These are phyloP conservation scores for Talaromyces sp. DNA, from an alignment of 2,329 filamentous ascomycete species.

Conservation along the genomic window DNA sequence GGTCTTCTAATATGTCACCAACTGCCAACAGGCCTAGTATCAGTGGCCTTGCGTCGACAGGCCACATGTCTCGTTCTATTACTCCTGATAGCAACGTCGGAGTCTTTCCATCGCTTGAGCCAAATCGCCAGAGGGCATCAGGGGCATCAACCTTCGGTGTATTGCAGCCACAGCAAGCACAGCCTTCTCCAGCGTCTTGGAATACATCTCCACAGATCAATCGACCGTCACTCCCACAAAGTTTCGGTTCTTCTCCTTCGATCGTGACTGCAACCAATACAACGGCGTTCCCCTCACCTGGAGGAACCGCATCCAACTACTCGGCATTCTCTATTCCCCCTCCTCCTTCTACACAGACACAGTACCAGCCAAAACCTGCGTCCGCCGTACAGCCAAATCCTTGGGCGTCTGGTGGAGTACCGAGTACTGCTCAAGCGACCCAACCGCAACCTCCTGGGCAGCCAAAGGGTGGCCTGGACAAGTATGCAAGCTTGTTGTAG, in stretches of 20 bases:
- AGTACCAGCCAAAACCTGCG: conserved; percentile 18
- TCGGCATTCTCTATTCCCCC: conserved; percentile 43
- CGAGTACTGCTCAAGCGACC: conserved; percentile 24
- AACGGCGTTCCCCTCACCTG: conserved; percentile 13
- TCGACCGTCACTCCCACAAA: conserved; percentile 3
- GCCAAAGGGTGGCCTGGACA: conserved; percentile 49
- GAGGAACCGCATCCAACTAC: conserved; percentile 27
- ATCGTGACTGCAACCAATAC: background rate
- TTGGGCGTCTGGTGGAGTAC: conserved; percentile 23
- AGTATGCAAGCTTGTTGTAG: conserved; percentile 56
- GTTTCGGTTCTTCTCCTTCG: conserved; percentile 9
- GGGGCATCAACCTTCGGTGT: conserved; percentile 23
- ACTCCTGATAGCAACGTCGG: conserved; percentile 52
- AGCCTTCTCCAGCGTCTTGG: conserved; percentile 20
- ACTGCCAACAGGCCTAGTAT: conserved; percentile 22
- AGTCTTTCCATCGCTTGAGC: conserved; percentile 48
- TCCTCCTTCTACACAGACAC: conserved; percentile 31
- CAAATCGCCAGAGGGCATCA: conserved; percentile 35
- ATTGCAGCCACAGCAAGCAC: conserved; percentile 27
- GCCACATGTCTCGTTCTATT: conserved; percentile 43
- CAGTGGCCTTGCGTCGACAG: conserved; percentile 21
- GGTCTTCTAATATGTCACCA: conserved; percentile 36
- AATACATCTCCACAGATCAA: conserved; percentile 24
- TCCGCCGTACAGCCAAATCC: conserved; percentile 19
- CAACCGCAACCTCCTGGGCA: conserved; percentile 26